Percentiles rank a stretch among this genome's conserved stretches.
These are phyloP conservation scores for Deinandra increscens DNA, from an alignment of 129 eudicot genomes.

Conservation along the genomic window DNA sequence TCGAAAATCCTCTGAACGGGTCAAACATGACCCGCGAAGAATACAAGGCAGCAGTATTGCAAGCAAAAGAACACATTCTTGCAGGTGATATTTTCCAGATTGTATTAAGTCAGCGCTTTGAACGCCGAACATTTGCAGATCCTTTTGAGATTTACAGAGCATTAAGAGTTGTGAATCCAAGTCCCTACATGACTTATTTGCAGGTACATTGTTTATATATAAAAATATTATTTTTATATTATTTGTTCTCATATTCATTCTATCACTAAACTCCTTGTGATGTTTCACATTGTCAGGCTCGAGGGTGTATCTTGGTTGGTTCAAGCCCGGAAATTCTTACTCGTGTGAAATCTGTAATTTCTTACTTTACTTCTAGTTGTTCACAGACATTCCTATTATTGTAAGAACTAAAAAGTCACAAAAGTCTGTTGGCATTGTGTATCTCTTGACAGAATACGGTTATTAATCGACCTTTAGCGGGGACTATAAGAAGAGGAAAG, in stretches of 20 bases:
- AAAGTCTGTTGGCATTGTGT: not conserved
- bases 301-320: slow-evolving; percentile 87
- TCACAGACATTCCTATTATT: not conserved
- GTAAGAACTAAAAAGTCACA: not conserved
- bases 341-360: slow-evolving; percentile 61
- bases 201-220: slow-evolving; percentile 44
- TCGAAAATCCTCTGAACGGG: slow-evolving; percentile 41
- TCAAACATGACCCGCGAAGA: slow-evolving; percentile 64
- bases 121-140: slow-evolving; percentile 81
- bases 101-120: slow-evolving; percentile 94
- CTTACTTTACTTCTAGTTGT: not conserved
- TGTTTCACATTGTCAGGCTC: slow-evolving; percentile 52
- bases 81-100: slow-evolving; percentile 93
- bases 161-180: slow-evolving; percentile 88
- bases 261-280: slow-evolving; percentile 4
- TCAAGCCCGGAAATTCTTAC: slow-evolving; percentile 93
- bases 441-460: slow-evolving; percentile 50
- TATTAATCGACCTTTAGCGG: slow-evolving; percentile 82
- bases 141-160: slow-evolving; percentile 96
- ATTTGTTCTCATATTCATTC: not conserved
- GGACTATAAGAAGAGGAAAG: slow-evolving; percentile 78
- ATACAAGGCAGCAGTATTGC: slow-evolving; percentile 60
- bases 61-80: slow-evolving; percentile 86
- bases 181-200: slow-evolving; percentile 90
- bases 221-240: not conserved